These are phyloP conservation scores for Agaricus subrufescens DNA, from an alignment of 768 basidiomycete species.

Conservation along the genomic window DNA sequence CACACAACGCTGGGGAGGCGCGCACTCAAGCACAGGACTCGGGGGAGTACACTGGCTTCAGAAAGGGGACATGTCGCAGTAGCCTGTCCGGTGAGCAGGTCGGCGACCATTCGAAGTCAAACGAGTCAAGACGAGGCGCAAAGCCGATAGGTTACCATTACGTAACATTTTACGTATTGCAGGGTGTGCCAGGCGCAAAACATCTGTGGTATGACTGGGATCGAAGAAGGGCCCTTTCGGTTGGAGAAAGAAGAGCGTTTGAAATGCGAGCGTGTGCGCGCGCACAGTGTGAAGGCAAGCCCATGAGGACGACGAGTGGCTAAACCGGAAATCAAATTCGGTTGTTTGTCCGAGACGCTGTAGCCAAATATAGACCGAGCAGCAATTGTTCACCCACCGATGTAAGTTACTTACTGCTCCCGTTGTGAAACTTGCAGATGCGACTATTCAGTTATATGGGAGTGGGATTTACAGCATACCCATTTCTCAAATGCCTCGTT, in stretches of 20 bases:
- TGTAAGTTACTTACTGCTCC: background rate
- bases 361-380: background rate
- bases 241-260: conserved; percentile 2
- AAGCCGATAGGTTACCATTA: conserved; percentile 8
- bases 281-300: background rate
- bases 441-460: background rate
- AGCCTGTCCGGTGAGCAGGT: background rate
- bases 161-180: conserved; percentile 10
- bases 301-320: conserved; percentile 2
- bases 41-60: background rate
- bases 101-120: conserved; percentile 3
- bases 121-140: conserved; percentile 5
- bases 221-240: background rate
- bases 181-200: conserved; percentile 10
- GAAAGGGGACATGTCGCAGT: background rate
- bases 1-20: conserved; percentile 1
- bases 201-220: conserved; percentile 8
- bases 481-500: conserved; percentile 7
- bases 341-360: background rate
- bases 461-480: background rate
- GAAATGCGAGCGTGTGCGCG: conserved; percentile 3
- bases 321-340: background rate
- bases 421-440: conserved; percentile 6
- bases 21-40: background rate
- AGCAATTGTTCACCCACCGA: background rate